These are phyloP conservation scores for Myxozyma vanderwaltii DNA, from an alignment of 805 yeast species.

Conservation along the genomic window DNA sequence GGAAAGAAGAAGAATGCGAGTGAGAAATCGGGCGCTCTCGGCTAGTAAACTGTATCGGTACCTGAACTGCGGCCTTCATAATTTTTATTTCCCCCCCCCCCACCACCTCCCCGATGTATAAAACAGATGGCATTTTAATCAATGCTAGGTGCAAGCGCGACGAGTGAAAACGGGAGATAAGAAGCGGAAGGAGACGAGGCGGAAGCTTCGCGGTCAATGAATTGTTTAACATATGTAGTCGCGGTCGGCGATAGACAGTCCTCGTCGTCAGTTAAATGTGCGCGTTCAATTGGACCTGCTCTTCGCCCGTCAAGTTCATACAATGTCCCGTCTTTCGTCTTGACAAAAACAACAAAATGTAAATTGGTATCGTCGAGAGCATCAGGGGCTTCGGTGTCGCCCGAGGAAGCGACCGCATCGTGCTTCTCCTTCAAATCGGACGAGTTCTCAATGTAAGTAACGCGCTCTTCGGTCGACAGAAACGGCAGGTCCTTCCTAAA, in stretches of 20 bases:
- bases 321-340: constrained; percentile 56
- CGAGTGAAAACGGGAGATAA: constrained; percentile 22
- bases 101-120: no score
- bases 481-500: constrained; percentile 35
- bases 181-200: constrained; percentile 16
- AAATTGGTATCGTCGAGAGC: constrained; percentile 54
- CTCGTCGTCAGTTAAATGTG: constrained; percentile 47
- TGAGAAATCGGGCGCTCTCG: no score
- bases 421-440: constrained; percentile 47
- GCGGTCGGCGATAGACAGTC: constrained; percentile 58
- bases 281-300: constrained; percentile 70
- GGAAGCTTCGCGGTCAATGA: constrained; percentile 53
- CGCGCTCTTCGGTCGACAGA: constrained; percentile 44
- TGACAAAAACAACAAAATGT: constrained; percentile 78
- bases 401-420: constrained; percentile 42
- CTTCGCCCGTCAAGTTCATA: constrained; percentile 91
- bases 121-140: no score
- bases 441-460: constrained; percentile 50
- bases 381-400: constrained; percentile 46
- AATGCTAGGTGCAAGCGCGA: constrained; percentile 28
- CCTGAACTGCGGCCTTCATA: no score
- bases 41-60: no score
- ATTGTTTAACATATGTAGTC: constrained; percentile 60
- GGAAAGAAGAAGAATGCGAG: no score
- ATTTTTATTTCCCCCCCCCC: no score